These are phyloP conservation scores for Plantago elongata DNA, from an alignment of 257 asterid species.

Conservation along the genomic window DNA sequence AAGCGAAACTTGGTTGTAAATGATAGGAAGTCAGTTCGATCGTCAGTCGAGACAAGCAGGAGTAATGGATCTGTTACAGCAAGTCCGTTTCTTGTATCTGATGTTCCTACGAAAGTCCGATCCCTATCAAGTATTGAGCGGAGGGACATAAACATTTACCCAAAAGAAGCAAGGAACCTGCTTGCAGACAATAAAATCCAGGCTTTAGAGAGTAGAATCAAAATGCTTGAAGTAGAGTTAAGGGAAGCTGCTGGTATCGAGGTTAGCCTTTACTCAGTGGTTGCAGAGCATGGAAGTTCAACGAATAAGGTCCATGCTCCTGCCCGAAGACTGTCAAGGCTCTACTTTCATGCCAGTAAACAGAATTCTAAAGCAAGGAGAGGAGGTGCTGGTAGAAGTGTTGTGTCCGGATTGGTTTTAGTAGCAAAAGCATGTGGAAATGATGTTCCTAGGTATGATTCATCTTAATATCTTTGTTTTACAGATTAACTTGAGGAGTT, in stretches of 20 bases:
- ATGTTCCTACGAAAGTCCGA: constrained; percentile 21
- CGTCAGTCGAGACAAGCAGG: constrained; percentile 43
- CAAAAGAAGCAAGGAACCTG: constrained; percentile 44
- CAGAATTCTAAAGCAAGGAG: constrained; percentile 36
- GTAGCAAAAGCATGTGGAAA: constrained; percentile 84
- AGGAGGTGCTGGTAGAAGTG: constrained; percentile 60
- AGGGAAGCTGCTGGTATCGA: constrained; percentile 84
- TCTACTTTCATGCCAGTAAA: constrained; percentile 57
- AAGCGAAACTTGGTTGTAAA: constrained; percentile 20
- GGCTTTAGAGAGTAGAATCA: constrained; percentile 49
- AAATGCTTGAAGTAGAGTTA: constrained; percentile 59
- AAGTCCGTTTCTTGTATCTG: constrained; percentile 26
- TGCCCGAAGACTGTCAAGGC: constrained; percentile 79
- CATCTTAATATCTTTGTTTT: background rate
- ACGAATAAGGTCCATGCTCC: constrained; percentile 79
- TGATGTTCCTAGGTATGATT: constrained; percentile 72
- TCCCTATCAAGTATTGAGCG: constrained; percentile 21
- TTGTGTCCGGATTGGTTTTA: constrained; percentile 65
- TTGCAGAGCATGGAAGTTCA: constrained; percentile 85
- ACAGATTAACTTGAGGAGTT: background rate
- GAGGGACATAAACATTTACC: constrained; percentile 33
- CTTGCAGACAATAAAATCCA: constrained; percentile 40
- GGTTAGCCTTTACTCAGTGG: constrained; percentile 64
- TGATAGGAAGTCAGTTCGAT: constrained; percentile 53
- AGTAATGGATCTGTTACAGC: constrained; percentile 35